These are phyloP conservation scores for Blastocystis hominis DNA, from an alignment of 352 stramenopile genomes.

Conservation along the genomic window DNA sequence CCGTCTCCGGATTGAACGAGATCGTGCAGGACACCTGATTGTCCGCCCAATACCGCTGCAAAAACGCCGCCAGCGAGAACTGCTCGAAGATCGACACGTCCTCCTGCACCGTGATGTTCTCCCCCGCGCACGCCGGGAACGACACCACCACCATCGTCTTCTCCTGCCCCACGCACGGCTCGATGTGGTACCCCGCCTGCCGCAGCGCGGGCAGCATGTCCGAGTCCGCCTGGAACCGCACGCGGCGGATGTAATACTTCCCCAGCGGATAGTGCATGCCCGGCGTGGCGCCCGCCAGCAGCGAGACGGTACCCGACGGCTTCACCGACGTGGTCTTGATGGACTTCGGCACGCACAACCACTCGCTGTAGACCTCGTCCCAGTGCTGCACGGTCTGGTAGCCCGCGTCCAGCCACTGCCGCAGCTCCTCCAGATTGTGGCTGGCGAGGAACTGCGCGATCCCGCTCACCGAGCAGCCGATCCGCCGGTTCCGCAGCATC, in stretches of 20 bases:
- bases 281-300: slow-evolving; percentile 79
- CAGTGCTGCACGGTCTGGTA: slow-evolving; percentile 72
- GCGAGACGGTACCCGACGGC: slow-evolving; percentile 75
- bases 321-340: slow-evolving; percentile 86
- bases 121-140: slow-evolving; percentile 77
- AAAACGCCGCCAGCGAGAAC: slow-evolving; percentile 76
- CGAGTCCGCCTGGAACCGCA: slow-evolving; percentile 73
- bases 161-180: slow-evolving; percentile 65
- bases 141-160: slow-evolving; percentile 75
- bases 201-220: slow-evolving; percentile 71
- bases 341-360: slow-evolving; percentile 71
- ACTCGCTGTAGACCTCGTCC: slow-evolving; percentile 69
- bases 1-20: slow-evolving; percentile 77
- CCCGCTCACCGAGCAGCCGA: slow-evolving; percentile 80
- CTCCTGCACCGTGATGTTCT: slow-evolving; percentile 71
- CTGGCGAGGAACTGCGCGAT: slow-evolving; percentile 81
- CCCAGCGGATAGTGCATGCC: slow-evolving; percentile 84
- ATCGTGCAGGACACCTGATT: slow-evolving; percentile 84
- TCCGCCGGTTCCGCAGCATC: slow-evolving; percentile 79
- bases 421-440: slow-evolving; percentile 71
- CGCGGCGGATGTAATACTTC: slow-evolving; percentile 79
- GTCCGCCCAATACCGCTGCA: slow-evolving; percentile 83
- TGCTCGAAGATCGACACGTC: slow-evolving; percentile 83
- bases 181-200: slow-evolving; percentile 71
- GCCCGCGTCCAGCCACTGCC: slow-evolving; percentile 74